Percentiles rank a stretch among this genome's conserved stretches.
phyloP scores from a whole-genome alignment of 805 yeast genomes.

The Diddensiella caesifluorescens region DNA sequence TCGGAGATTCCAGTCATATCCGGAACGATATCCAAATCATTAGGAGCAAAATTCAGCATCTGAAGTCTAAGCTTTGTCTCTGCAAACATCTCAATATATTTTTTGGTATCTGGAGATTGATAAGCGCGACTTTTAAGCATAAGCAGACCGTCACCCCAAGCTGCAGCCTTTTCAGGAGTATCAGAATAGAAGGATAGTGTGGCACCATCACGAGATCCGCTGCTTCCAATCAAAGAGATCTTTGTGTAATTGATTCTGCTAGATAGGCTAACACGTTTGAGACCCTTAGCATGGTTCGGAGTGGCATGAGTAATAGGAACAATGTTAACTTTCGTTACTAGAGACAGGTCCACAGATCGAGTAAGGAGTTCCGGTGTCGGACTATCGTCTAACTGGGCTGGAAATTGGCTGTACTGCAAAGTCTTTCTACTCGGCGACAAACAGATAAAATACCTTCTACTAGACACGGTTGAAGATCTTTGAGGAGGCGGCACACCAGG shows the following conservation, averaged over 20 bases:
- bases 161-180: constrained; percentile 58
- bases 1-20: constrained; percentile 1
- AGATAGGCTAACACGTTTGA: constrained; percentile 48
- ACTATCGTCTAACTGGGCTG: constrained; percentile 39
- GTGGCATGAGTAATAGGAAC: constrained; percentile 38
- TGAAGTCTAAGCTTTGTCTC: constrained; percentile 47
- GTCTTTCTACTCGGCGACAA: constrained; percentile 63
- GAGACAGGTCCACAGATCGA: constrained; percentile 22
- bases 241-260: constrained; percentile 55
- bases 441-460: constrained; percentile 47
- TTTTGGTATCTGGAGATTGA: constrained; percentile 41
- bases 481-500: background rate
- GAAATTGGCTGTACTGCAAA: constrained; percentile 56
- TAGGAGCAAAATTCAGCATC: constrained; percentile 38
- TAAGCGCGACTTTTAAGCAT: constrained; percentile 39
- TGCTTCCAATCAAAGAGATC: constrained; percentile 44
- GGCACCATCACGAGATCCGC: constrained; percentile 31
- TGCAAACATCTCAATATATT: constrained; percentile 41
- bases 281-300: constrained; percentile 26
- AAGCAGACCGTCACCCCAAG: constrained; percentile 77
- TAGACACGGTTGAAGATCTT: background rate
- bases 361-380: constrained; percentile 46
- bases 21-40: constrained; percentile 18
- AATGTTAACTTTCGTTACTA: constrained; percentile 42
- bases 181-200: constrained; percentile 63